Percentiles rank a stretch among this genome's conserved stretches.
Evolutionary conservation across 2,329 filamentous ascomycete species (phyloP).

Genomic region (Bipolaris oryzae): DNA sequence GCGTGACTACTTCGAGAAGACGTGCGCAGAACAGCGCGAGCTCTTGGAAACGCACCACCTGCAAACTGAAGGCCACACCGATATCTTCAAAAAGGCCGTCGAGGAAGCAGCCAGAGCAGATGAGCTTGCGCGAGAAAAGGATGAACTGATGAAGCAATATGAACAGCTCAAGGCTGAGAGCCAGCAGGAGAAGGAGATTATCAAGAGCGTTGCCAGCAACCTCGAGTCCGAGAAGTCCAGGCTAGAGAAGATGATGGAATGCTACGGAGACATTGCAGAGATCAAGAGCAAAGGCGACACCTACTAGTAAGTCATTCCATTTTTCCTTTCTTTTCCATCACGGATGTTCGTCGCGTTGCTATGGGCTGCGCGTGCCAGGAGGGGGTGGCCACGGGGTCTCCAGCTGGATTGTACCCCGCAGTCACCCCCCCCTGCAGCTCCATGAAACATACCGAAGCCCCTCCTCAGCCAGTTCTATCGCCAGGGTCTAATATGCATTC

Average conservation of each 20-base stretch:
- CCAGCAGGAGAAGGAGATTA: conserved; percentile 46
- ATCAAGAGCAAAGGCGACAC: conserved; percentile 53
- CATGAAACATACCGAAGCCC: too few relatives aligned
- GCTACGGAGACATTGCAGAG: conserved; percentile 50
- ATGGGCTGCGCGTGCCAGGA: too few relatives aligned
- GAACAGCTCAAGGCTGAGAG: conserved; percentile 42
- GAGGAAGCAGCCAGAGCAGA: conserved; percentile 41
- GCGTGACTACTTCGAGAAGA: conserved; percentile 57
- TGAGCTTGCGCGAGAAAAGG: conserved; percentile 42
- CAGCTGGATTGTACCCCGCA: neutral
- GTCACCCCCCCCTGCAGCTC: neutral
- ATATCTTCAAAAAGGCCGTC: conserved; percentile 42
- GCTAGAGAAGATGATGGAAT: conserved; percentile 52
- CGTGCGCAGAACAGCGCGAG: conserved; percentile 57
- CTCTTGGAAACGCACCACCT: conserved; percentile 27
- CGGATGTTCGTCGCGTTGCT: too few relatives aligned
- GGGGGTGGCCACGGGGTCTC: too few relatives aligned
- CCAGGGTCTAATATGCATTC: neutral
- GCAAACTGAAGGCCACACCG: conserved; percentile 42
- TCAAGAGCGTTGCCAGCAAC: conserved; percentile 48
- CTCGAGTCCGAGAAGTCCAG: conserved; percentile 51
- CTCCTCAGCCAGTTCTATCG: too few relatives aligned
- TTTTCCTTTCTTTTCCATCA: conserved; percentile 19
- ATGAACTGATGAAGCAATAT: conserved; percentile 43
- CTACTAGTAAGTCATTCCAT: conserved; percentile 52